Evolutionary conservation across 495 filamentous ascomycete species (phyloP).

Genomic region (Astrothelium subdiscretum): DNA sequence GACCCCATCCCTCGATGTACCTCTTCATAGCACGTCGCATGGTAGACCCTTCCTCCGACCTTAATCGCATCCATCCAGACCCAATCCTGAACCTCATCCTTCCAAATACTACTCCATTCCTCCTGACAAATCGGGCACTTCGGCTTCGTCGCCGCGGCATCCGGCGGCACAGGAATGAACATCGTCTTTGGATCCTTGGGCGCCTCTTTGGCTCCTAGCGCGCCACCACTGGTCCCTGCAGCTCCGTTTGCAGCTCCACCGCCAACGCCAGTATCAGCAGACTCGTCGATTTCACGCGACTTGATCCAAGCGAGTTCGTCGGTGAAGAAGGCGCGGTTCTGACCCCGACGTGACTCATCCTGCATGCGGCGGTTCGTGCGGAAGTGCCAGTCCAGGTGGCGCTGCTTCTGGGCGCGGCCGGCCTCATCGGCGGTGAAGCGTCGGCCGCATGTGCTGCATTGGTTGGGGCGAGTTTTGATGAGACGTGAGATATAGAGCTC

Average conservation of each 20-base stretch:
- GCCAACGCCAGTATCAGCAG: conserved; percentile 33
- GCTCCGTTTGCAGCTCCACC: not conserved
- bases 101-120: conserved; percentile 78
- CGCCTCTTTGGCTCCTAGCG: conserved; percentile 26
- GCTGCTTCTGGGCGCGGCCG: conserved; percentile 73
- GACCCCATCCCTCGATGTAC: conserved; percentile 46
- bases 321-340: conserved; percentile 87
- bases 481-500: conserved; percentile 55
- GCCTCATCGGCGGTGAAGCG: conserved; percentile 68
- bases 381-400: conserved; percentile 97
- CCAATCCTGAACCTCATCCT: conserved; percentile 85
- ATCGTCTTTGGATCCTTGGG: conserved; percentile 52
- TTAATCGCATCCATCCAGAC: conserved; percentile 89
- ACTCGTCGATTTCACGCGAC: conserved; percentile 23
- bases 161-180: conserved; percentile 73
- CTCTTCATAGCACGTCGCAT: conserved; percentile 81
- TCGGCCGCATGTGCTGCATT: conserved; percentile 83
- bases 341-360: conserved; percentile 67
- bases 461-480: conserved; percentile 67
- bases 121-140: conserved; percentile 93
- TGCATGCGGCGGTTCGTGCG: conserved; percentile 78
- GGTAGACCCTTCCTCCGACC: conserved; percentile 69
- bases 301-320: conserved; percentile 54
- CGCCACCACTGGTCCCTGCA: conserved; percentile 19
- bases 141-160: conserved; percentile 54